Conservation (phyloP, 768 basidiomycete species). For the Suillus luteus region DNA sequence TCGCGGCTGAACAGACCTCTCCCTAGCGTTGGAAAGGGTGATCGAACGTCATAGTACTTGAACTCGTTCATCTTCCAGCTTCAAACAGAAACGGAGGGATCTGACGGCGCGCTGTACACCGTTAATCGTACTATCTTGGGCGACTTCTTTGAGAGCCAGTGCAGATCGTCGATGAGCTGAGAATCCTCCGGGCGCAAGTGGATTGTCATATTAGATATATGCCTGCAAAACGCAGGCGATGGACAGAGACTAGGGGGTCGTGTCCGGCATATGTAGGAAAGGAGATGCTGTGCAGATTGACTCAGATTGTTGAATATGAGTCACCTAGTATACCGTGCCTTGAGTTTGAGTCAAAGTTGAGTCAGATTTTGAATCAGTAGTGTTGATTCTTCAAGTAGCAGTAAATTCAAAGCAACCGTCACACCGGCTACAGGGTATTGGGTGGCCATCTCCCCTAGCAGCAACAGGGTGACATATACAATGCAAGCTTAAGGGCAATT, state of each 20-base stretch:
- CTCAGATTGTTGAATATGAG: slow-evolving; percentile 17
- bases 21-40: slow-evolving; percentile 94
- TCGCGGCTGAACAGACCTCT: slow-evolving; percentile 83
- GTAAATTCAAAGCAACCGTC: too few species aligned
- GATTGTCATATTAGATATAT: slow-evolving; percentile 22
- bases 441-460: too few species aligned
- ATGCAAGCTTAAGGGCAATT: too few species aligned
- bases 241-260: not conserved
- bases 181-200: slow-evolving; percentile 48
- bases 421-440: too few species aligned
- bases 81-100: not conserved
- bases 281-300: not conserved
- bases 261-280: slow-evolving; percentile 21
- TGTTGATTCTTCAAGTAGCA: too few species aligned
- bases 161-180: slow-evolving; percentile 57
- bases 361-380: not conserved
- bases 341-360: not conserved
- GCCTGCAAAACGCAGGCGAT: slow-evolving; percentile 5
- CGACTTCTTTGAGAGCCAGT: slow-evolving; percentile 50
- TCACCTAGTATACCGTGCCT: slow-evolving; percentile 1
- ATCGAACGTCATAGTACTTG: slow-evolving; percentile 35
- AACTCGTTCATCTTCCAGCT: slow-evolving; percentile 2
- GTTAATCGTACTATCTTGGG: slow-evolving; percentile 60
- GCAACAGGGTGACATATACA: too few species aligned
- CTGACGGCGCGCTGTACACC: not conserved